Evolutionary conservation across 805 yeast species (phyloP), one percentile per base, ranked within the genome.

Genomic region (Saturnispora saitoi): DNA sequence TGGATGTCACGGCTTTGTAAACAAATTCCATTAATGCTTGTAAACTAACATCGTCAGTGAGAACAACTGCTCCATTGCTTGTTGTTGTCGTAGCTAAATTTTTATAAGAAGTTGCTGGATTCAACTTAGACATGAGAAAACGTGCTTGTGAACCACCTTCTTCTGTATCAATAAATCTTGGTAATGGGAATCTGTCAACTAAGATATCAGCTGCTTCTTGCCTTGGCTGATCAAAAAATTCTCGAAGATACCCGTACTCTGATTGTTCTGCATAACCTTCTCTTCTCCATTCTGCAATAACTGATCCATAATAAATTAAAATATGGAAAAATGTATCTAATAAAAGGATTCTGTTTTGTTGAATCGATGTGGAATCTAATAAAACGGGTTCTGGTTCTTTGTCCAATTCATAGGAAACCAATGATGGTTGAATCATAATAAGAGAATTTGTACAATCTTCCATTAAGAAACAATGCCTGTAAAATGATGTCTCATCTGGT

Each of bases 101-200:
- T 44, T 75, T 69, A 60, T 80, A 79, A 42, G 73, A 72, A 2
- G 80, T 78, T 4, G 84, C 73, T 12, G 88, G 87, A 62, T 81
- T 81, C 56, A 81, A 68, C 63, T 81, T 81, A 3, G 86, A 81
- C 72, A 78, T 77, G 48, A 81, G 68, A 61, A 81, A 81, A 63
- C 88, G 71, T 0, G 87, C 86, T 59, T 81, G 88, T 0, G 86
- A 80, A 3, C 86, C 87, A 48, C 86, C 86, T 60, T 81, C 86
- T 56, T 81, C 86, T 24, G 86, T 79, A 58, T 81, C 86, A 47
- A 81, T 79, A 55, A 80, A 81, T 57, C 88, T 70, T 4, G 88
- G 88, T 52, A 81, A 69, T 47, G 88, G 88, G 69, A 78, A 81
- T 56, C 88, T 66, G 56, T 81, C 87, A 51, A 77, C 70, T 36